Evolutionary conservation across 768 basidiomycete genomes (phyloP).

Genomic region (Phanerochaete sordida): DNA sequence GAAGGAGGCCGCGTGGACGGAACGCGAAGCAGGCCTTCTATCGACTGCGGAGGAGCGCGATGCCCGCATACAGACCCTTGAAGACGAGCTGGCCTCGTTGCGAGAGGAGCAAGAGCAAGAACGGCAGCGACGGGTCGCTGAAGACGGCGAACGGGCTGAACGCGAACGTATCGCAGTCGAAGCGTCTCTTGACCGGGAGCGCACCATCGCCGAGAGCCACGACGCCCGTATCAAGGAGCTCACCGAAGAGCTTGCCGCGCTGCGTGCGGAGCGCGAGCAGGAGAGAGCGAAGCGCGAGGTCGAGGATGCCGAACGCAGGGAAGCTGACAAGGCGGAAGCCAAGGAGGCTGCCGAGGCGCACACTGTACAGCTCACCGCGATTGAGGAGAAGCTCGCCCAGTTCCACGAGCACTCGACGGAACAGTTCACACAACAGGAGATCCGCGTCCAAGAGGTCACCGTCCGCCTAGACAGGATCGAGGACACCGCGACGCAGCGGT

Average conservation of each 20-base stretch:
- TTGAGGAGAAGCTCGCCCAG: constrained; percentile 52
- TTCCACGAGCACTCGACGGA: constrained; percentile 62
- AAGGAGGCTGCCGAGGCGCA: constrained; percentile 59
- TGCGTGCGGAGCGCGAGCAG: constrained; percentile 38
- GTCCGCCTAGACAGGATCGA: constrained; percentile 6
- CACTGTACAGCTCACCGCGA: constrained; percentile 58
- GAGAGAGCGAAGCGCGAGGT: constrained; percentile 54
- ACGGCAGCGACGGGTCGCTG: not conserved
- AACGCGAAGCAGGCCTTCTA: not conserved
- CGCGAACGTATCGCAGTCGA: constrained; percentile 48
- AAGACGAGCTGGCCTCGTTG: not conserved
- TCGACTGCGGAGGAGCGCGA: not conserved
- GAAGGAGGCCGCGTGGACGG: not conserved
- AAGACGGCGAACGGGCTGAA: constrained; percentile 44
- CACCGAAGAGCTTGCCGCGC: constrained; percentile 58
- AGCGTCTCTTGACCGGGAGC: constrained; percentile 45
- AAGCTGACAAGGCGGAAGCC: constrained; percentile 54
- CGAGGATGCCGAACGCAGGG: constrained; percentile 60
- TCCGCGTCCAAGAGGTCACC: constrained; percentile 37
- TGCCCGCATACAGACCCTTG: not conserved
- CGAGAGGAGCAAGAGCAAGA: constrained; percentile 7
- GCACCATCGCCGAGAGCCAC: constrained; percentile 34
- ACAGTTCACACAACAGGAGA: constrained; percentile 54
- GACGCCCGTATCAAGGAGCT: constrained; percentile 54
- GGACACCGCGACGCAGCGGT: constrained; percentile 32